Evolutionary conservation across 805 yeast genomes (phyloP).

Genomic region (Saccharomycopsis babjevae): DNA sequence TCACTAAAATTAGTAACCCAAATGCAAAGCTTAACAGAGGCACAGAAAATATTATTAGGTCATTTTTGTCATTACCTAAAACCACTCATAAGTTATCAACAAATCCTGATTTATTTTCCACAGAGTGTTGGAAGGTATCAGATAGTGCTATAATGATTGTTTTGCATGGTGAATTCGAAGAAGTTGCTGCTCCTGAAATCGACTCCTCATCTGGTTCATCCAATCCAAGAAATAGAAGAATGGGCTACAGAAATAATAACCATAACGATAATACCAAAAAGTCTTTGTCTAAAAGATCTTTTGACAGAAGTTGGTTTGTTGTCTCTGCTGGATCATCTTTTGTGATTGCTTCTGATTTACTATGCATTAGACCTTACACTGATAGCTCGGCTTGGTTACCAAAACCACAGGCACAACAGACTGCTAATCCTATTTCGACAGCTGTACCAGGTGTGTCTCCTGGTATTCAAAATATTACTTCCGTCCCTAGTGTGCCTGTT

Average conservation of each 20-base stretch:
- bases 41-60: constrained; percentile 47
- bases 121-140: constrained; percentile 62
- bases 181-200: constrained; percentile 44
- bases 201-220: constrained; percentile 21
- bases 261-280: constrained; percentile 23
- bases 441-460: constrained; percentile 16
- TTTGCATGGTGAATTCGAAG: constrained; percentile 80
- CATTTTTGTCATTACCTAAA: constrained; percentile 64
- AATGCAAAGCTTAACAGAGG: constrained; percentile 60
- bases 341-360: constrained; percentile 79
- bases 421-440: constrained; percentile 14
- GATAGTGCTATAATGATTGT: constrained; percentile 61
- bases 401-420: background rate
- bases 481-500: constrained; percentile 17
- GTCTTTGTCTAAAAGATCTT: constrained; percentile 51
- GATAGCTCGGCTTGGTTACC: constrained; percentile 48
- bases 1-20: constrained; percentile 45
- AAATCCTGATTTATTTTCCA: constrained; percentile 55
- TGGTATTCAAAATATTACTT: constrained; percentile 3
- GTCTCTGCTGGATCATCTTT: constrained; percentile 62
- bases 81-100: constrained; percentile 61
- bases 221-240: constrained; percentile 20
- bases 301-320: constrained; percentile 76
- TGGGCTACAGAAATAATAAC: constrained; percentile 19
- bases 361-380: constrained; percentile 54